A percentile compares a stretch with the other conserved stretches of the same genome.
Conservation (phyloP, 179 eudicot genomes). For the Corrigiola litoralis region DNA sequence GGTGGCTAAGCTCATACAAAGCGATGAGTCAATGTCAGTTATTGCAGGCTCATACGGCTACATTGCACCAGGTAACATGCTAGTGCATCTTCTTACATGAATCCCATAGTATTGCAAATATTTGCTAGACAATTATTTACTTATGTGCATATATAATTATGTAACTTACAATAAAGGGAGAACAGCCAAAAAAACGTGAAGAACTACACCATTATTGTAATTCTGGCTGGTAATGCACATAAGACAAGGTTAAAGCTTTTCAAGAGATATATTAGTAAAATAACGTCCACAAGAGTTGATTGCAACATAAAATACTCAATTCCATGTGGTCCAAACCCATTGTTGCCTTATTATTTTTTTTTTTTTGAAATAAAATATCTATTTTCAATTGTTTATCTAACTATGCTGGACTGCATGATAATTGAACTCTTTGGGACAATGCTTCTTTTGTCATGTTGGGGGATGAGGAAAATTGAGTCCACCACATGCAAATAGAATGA, state of each 20-base stretch:
- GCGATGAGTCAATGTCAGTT: constrained; percentile 81
- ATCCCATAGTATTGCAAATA: too few relatives aligned
- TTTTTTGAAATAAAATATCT: too few relatives aligned
- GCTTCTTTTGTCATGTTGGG: constrained; percentile 9
- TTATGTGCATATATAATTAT: not conserved
- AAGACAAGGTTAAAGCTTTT: too few relatives aligned
- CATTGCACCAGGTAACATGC: constrained; percentile 78
- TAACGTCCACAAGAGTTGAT: not conserved
- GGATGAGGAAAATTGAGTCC: not conserved
- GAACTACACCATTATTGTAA: too few relatives aligned
- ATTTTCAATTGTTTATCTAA: not conserved
- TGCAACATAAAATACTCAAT: not conserved
- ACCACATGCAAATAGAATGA: constrained; percentile 19
- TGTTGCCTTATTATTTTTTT: too few relatives aligned
- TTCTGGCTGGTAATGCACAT: too few relatives aligned
- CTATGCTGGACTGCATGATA: not conserved
- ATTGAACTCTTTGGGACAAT: constrained; percentile 20
- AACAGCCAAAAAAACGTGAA: too few relatives aligned
- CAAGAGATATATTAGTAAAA: not conserved
- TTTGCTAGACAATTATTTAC: not conserved
- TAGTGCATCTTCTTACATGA: not conserved
- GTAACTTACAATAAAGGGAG: too few relatives aligned
- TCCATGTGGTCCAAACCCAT: constrained; percentile 14
- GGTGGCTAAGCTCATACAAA: constrained; percentile 74
- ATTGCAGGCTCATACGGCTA: constrained; percentile 97